phyloP scores from a whole-genome alignment of 257 asterid species.

The Osmanthus fragrans region DNA sequence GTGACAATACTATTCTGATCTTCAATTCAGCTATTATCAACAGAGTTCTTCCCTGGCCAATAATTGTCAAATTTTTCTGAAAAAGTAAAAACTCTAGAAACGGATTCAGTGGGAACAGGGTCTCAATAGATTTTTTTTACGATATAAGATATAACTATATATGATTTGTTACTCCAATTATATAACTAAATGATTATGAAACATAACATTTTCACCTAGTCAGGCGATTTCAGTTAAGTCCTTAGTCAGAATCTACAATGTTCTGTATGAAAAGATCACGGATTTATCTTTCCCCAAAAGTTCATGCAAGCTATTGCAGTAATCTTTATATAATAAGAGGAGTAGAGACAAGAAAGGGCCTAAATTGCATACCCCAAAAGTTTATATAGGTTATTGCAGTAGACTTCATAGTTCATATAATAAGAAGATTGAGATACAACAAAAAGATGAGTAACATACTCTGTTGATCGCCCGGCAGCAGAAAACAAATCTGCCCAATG shows the following conservation, averaged over 20 bases:
- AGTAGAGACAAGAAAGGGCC: neutral
- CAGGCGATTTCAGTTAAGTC: neutral
- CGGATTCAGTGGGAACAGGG: neutral
- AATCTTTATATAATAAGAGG: neutral
- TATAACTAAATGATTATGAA: neutral
- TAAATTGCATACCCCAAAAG: neutral
- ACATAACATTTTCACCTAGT: neutral
- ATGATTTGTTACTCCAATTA: neutral
- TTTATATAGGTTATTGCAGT: neutral
- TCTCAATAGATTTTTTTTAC: neutral
- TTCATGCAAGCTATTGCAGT: neutral
- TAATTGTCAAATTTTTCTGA: neutral
- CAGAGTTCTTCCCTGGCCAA: neutral
- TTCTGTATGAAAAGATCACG: neutral
- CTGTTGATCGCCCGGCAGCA: constrained; percentile 97
- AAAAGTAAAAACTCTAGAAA: neutral
- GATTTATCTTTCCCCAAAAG: neutral
- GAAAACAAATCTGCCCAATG: constrained; percentile 98
- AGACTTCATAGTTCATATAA: neutral
- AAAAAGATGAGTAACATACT: constrained; percentile 55
- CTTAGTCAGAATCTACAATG: neutral
- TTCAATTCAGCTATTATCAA: neutral
- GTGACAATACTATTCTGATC: neutral
- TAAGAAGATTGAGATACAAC: constrained; percentile 5
- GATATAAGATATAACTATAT: neutral